A percentile compares a stretch with the other conserved stretches of the same genome.
These are phyloP conservation scores for Chamaecyparis obtusa DNA, from an alignment of 75 land plant species.

Conservation along the genomic window DNA sequence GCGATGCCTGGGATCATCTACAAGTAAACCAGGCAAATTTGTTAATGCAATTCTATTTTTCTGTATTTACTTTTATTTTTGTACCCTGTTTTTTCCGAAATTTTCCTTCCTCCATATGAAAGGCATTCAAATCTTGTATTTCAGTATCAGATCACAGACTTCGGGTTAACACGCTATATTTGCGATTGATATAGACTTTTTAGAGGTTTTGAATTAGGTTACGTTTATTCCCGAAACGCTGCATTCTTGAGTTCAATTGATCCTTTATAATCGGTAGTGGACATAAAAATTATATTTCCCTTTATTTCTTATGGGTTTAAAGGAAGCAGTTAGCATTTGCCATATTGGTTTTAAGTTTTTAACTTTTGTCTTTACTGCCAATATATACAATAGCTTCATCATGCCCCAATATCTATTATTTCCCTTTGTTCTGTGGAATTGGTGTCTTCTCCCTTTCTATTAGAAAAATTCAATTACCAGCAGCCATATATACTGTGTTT, in stretches of 20 bases:
- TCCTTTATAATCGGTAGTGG: background rate
- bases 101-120: background rate
- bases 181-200: background rate
- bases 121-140: background rate
- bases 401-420: background rate
- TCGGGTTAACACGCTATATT: background rate
- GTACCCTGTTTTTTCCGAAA: background rate
- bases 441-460: background rate
- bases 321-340: background rate
- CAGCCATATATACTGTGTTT: background rate
- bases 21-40: background rate
- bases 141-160: background rate
- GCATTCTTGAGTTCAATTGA: background rate
- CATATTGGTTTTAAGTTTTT: background rate
- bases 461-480: background rate
- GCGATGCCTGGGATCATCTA: background rate
- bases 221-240: background rate
- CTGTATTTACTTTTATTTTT: background rate
- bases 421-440: background rate
- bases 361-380: background rate
- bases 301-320: background rate
- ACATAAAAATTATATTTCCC: background rate
- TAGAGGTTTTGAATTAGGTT: background rate
- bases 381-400: background rate
- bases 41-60: background rate